These are phyloP conservation scores for Pachysolen tannophilus DNA, from an alignment of 805 yeast species.

Conservation along the genomic window DNA sequence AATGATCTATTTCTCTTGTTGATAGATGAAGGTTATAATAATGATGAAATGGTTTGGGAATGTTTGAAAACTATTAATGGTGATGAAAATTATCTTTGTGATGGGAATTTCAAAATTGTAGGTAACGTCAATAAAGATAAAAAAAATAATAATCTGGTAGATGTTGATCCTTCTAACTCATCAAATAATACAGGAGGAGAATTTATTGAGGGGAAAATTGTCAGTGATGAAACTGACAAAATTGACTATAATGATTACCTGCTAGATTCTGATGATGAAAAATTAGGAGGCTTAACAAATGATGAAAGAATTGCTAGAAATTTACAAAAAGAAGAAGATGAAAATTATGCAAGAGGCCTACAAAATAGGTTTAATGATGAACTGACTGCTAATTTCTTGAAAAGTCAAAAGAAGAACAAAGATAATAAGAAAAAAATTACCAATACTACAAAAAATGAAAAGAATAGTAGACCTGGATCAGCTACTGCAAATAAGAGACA, in stretches of 20 bases:
- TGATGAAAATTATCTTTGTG: constrained; percentile 56
- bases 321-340: constrained; percentile 26
- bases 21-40: constrained; percentile 61
- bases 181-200: too few species aligned
- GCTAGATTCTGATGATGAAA: constrained; percentile 17
- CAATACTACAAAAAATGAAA: too few species aligned
- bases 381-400: not conserved
- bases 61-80: constrained; percentile 63
- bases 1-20: constrained; percentile 55
- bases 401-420: not conserved
- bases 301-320: constrained; percentile 21
- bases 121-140: constrained; percentile 7
- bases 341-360: constrained; percentile 17
- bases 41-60: constrained; percentile 70
- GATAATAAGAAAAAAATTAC: not conserved
- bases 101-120: constrained; percentile 54
- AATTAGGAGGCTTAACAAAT: constrained; percentile 15
- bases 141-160: not conserved
- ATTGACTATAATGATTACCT: constrained; percentile 13
- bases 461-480: too few species aligned
- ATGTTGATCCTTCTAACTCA: too few species aligned
- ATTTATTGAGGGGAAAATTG: too few species aligned
- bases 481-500: too few species aligned
- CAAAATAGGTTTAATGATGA: constrained; percentile 15
- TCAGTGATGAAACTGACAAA: not conserved